phyloP scores from a whole-genome alignment of 768 basidiomycete species.

The Candolleomyces aberdarensis region DNA sequence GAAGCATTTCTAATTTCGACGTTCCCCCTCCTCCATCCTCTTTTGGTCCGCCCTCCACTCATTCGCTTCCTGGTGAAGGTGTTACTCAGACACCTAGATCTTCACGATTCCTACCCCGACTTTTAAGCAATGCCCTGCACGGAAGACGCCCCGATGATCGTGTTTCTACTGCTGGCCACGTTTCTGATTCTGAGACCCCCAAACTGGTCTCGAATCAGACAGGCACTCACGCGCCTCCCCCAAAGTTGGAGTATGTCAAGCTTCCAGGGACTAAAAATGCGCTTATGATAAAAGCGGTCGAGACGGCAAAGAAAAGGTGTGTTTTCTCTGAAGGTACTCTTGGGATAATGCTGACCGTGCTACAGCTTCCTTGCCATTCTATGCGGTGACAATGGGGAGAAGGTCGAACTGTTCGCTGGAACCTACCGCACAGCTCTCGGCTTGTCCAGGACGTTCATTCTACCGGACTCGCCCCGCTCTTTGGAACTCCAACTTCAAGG shows the following conservation, averaged over 20 bases:
- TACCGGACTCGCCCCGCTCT: constrained; percentile 86
- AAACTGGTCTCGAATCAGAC: constrained; percentile 30
- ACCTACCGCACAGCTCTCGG: constrained; percentile 87
- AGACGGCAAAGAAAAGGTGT: constrained; percentile 86
- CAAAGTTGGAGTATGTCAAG: constrained; percentile 90
- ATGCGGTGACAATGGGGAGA: constrained; percentile 89
- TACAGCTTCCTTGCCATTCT: constrained; percentile 86
- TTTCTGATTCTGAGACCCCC: constrained; percentile 38
- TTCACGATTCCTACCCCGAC: constrained; percentile 66
- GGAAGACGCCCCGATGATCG: constrained; percentile 60
- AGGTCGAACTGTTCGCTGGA: constrained; percentile 91
- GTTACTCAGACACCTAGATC: constrained; percentile 33
- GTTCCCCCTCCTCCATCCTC: constrained; percentile 15
- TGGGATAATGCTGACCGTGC: constrained; percentile 3
- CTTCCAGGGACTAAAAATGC: constrained; percentile 89
- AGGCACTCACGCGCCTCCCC: constrained; percentile 59
- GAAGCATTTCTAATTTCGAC: constrained; percentile 21
- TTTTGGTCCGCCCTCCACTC: constrained; percentile 16
- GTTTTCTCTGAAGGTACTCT: constrained; percentile 8
- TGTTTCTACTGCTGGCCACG: constrained; percentile 32
- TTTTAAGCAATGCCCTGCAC: constrained; percentile 63
- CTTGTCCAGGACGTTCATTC: constrained; percentile 88
- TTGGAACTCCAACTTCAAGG: constrained; percentile 88
- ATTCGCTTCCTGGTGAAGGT: constrained; percentile 27
- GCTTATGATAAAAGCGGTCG: constrained; percentile 79